Evolutionary conservation across 306 rosid genomes (phyloP).

Genomic region (Begonia loranthoides): DNA sequence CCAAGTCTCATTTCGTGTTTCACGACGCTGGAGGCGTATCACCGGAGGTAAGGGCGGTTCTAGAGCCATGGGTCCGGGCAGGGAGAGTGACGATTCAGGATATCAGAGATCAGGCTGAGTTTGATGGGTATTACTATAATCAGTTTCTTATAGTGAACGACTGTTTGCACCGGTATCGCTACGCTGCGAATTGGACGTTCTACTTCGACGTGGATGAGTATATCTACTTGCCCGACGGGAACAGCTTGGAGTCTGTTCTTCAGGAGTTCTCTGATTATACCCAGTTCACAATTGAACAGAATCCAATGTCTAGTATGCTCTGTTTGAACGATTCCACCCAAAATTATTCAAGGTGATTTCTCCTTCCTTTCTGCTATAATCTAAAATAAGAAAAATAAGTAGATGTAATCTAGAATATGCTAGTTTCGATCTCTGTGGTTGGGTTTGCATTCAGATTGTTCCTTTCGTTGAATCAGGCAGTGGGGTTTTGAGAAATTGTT

Average conservation of each 20-base stretch:
- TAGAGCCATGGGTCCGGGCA: slow-evolving; percentile 25
- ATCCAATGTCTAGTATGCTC: slow-evolving; percentile 26
- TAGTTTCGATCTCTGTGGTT: background rate
- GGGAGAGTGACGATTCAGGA: slow-evolving; percentile 25
- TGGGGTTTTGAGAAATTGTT: slow-evolving; percentile 34
- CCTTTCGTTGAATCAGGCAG: slow-evolving; percentile 12
- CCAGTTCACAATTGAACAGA: slow-evolving; percentile 29
- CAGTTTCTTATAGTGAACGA: slow-evolving; percentile 32
- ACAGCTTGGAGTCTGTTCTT: slow-evolving; percentile 17
- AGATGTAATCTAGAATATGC: background rate
- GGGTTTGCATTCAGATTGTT: no score
- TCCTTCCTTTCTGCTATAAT: slow-evolving; percentile 1
- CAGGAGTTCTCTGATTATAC: slow-evolving; percentile 17
- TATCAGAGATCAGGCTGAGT: slow-evolving; percentile 22
- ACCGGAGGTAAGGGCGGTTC: slow-evolving; percentile 19
- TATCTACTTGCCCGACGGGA: slow-evolving; percentile 21
- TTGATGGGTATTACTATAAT: slow-evolving; percentile 29
- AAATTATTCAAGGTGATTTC: slow-evolving; percentile 13
- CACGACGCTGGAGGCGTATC: slow-evolving; percentile 32
- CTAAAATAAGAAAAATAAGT: no score
- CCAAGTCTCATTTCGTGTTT: slow-evolving; percentile 27
- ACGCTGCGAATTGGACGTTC: slow-evolving; percentile 26
- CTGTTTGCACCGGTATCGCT: slow-evolving; percentile 21
- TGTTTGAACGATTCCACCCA: slow-evolving; percentile 22
- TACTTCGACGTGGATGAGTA: slow-evolving; percentile 33